Base-by-base conservation (phyloP, 148 eudicot genomes). In the Rhododendron ferrugineum region DNA sequence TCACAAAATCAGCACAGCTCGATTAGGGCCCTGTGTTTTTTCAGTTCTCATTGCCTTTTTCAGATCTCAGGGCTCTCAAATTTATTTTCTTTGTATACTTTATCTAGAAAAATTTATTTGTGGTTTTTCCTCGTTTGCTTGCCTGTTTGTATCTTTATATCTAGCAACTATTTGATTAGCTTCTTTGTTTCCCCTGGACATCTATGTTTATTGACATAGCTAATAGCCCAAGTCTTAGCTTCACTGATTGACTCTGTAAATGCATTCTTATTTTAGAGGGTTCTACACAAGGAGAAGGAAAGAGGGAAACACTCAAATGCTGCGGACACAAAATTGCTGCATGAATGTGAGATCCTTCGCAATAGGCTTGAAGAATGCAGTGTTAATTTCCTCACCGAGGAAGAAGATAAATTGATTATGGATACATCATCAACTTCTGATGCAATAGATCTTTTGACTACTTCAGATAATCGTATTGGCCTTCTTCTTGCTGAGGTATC, bases 331-430 rank as follows among this genome's bases (percentile, higher is more conserved):
- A 91, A 93, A 91, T 88, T 95, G 68, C 88, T 96, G 85, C 91
- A 91, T 88, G 97, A 96, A 88, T 95, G 91, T 91, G 92, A 81
- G 83, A 62, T 87, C 83, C 94, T 96, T 87, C 95, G 83, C 56
- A 87, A 72, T 85, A 92, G 80, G 85, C 97, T 96, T 83, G 93
- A 88, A 76, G 93, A 93, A 68, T 95, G 96, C 90, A 89, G 85
- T 79, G 62, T 88, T 30, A 92, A 88, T 79, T 89, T 89, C 26
- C 74, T 88, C 30, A 56, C 72, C 85, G 92, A 90, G 28, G 77
- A 82, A 85, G 92, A 90, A 84, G 87, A 88, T 81, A 91, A 85
- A 37, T 86, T 90, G 74, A 85, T 81, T 28, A 58, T 86, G 36
- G 92, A 91, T 89, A 86, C 95, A 82, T 89, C 92, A 66, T 90